These are phyloP conservation scores for Fraxinus nigra DNA, from an alignment of 305 asterid genomes.

Conservation along the genomic window DNA sequence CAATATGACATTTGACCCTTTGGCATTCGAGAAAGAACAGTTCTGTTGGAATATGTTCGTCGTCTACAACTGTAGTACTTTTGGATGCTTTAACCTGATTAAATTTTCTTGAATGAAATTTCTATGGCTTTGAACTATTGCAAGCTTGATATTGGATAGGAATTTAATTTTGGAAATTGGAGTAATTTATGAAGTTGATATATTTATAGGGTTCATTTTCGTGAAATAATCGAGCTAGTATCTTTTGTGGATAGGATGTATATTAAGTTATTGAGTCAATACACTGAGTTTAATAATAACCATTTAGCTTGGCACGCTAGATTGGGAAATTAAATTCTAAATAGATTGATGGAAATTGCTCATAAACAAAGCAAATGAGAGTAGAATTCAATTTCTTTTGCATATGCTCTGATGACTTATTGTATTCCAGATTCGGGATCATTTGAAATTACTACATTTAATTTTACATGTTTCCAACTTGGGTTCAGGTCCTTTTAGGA, in stretches of 20 bases:
- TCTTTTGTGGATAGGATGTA: not conserved
- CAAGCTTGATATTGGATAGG: not conserved
- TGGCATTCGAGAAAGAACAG: not conserved
- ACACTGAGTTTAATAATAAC: not conserved
- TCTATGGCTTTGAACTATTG: not conserved
- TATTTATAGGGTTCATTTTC: not conserved
- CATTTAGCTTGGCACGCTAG: not conserved
- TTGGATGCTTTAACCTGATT: not conserved
- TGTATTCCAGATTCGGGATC: not conserved
- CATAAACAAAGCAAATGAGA: not conserved
- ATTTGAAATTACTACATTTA: conserved; percentile 3
- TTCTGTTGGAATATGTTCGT: not conserved
- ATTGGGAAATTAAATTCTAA: not conserved
- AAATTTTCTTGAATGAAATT: not conserved
- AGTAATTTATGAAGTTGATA: not conserved
- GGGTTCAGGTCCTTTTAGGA: conserved; percentile 74
- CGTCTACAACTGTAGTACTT: not conserved
- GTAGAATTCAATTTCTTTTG: not conserved
- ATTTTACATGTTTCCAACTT: conserved; percentile 23
- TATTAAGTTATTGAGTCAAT: not conserved
- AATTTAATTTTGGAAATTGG: not conserved
- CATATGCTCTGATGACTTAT: not conserved
- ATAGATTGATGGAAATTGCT: conserved; percentile 4
- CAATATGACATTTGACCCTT: not conserved
- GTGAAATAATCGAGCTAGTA: not conserved